Evolutionary conservation across 2,329 filamentous ascomycete species (phyloP).

Genomic region (Arachnopeziza araneosa): DNA sequence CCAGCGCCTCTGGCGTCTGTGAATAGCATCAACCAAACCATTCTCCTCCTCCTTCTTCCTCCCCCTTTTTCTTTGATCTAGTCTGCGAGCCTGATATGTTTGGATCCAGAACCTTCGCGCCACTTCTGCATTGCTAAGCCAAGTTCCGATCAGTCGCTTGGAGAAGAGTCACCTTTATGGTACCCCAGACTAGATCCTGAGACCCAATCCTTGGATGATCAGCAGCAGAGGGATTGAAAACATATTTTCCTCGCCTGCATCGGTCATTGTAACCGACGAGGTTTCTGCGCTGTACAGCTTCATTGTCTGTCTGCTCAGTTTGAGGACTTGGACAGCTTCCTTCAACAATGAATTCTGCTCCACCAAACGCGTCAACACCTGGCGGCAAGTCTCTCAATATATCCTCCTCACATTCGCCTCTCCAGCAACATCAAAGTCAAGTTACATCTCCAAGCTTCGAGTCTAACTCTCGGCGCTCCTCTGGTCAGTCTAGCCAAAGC

Average conservation of each 20-base stretch:
- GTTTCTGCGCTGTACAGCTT: slow-evolving; percentile 8
- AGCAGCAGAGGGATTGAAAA: neutral
- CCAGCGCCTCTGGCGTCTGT: slow-evolving; percentile 20
- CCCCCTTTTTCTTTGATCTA: neutral
- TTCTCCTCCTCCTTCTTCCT: neutral
- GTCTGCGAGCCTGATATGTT: neutral
- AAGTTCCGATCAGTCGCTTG: neutral
- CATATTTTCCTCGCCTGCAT: neutral
- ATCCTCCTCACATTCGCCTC: slow-evolving; percentile 25
- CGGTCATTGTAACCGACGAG: neutral
- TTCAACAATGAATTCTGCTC: slow-evolving; percentile 29
- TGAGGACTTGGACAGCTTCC: neutral
- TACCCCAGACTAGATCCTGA: neutral
- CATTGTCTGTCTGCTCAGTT: slow-evolving; percentile 6
- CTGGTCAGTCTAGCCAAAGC: slow-evolving; percentile 14
- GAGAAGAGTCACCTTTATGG: neutral
- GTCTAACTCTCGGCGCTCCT: slow-evolving; percentile 23
- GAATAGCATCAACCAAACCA: slow-evolving; percentile 5
- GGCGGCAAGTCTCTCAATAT: slow-evolving; percentile 29
- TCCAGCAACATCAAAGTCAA: slow-evolving; percentile 27
- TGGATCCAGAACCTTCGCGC: neutral
- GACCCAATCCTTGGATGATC: neutral
- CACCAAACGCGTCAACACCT: slow-evolving; percentile 23
- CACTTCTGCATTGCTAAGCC: neutral
- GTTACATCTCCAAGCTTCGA: slow-evolving; percentile 26